Conservation (phyloP, 805 yeast genomes). For the Candida sakaeoensis region DNA sequence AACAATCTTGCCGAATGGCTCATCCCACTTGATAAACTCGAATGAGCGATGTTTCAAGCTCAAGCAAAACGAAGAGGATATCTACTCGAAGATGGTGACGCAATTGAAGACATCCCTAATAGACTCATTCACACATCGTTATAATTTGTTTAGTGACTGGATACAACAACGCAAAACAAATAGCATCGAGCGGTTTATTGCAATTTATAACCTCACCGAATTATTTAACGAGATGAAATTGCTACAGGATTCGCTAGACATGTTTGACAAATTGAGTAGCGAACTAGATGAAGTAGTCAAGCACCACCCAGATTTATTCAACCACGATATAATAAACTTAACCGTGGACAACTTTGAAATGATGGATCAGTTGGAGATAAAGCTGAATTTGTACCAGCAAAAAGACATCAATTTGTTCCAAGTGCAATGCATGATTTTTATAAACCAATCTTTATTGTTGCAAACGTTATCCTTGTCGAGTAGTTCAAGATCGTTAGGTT, state of each 20-base stretch:
- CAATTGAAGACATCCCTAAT: conserved; percentile 49
- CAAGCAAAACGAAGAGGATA: conserved; percentile 33
- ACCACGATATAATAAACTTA: conserved; percentile 9
- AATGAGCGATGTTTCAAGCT: conserved; percentile 39
- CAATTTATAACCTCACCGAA: conserved; percentile 49
- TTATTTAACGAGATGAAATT: conserved; percentile 54
- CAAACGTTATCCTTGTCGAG: conserved; percentile 35
- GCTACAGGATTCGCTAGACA: conserved; percentile 54
- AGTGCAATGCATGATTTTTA: conserved; percentile 29
- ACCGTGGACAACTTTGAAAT: conserved; percentile 13
- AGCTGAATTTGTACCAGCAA: neutral
- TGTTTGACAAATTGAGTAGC: conserved; percentile 45
- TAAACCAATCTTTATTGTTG: conserved; percentile 32
- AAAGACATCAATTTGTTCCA: conserved; percentile 21
- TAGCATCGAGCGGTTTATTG: conserved; percentile 14
- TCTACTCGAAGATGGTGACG: conserved; percentile 47
- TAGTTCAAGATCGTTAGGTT: conserved; percentile 37
- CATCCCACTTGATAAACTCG: neutral
- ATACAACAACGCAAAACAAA: conserved; percentile 9
- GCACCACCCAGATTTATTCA: conserved; percentile 7
- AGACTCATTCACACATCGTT: conserved; percentile 43
- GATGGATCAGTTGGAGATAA: conserved; percentile 8
- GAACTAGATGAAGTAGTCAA: conserved; percentile 14
- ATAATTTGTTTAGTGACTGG: conserved; percentile 12
- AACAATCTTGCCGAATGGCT: conserved; percentile 6